Evolutionary conservation across 73 alveolate genomes (phyloP).

Genomic region (Halteria grandinella): DNA sequence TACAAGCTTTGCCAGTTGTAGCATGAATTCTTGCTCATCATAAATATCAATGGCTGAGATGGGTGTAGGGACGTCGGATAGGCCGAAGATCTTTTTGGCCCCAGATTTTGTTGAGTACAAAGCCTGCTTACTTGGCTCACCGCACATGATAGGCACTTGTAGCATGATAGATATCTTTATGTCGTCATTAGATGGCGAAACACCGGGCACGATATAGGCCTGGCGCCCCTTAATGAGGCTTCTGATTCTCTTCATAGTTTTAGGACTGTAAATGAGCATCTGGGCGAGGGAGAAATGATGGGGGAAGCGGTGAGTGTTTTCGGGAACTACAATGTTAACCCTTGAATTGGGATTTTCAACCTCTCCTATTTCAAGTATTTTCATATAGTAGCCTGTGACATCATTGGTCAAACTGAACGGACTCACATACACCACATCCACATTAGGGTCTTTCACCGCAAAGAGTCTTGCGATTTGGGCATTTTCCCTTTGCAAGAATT

Average conservation of each 20-base stretch:
- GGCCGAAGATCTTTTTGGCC: constrained; percentile 89
- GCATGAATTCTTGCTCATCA: constrained; percentile 94
- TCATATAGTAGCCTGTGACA: constrained; percentile 88
- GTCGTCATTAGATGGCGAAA: constrained; percentile 90
- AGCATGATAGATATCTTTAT: constrained; percentile 89
- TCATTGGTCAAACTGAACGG: constrained; percentile 94
- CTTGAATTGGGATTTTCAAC: constrained; percentile 86
- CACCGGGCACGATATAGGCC: constrained; percentile 96
- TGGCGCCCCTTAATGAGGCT: constrained; percentile 80
- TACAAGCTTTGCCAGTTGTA: constrained; percentile 90
- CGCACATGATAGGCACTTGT: constrained; percentile 94
- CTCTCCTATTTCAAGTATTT: constrained; percentile 94
- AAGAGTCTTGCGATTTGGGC: constrained; percentile 92
- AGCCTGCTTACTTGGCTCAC: constrained; percentile 92
- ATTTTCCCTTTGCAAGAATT: constrained; percentile 89
- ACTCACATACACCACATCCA: constrained; percentile 87
- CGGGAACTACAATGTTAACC: constrained; percentile 92
- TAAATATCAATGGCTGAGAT: constrained; percentile 95
- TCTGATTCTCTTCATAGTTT: constrained; percentile 89
- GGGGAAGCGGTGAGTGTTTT: constrained; percentile 83
- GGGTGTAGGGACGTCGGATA: constrained; percentile 95
- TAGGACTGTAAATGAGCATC: constrained; percentile 88
- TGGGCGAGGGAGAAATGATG: constrained; percentile 90
- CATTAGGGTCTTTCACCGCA: constrained; percentile 88
- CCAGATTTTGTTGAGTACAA: constrained; percentile 97